Evolutionary conservation across 805 yeast genomes (phyloP).

Genomic region (Ogataea ramenticola): DNA sequence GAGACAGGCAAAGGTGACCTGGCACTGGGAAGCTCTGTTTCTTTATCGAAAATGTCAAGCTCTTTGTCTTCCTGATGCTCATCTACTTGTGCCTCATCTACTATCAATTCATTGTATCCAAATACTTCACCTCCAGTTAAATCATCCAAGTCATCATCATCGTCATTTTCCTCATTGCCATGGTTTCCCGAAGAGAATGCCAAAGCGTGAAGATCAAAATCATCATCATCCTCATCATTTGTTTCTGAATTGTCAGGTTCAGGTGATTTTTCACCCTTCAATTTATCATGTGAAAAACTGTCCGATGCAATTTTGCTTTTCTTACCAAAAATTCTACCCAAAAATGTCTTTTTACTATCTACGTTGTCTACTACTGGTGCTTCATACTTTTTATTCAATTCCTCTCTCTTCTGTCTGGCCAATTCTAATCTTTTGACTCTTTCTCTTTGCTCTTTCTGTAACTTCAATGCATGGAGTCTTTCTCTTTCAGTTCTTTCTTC

Average conservation of each 20-base stretch:
- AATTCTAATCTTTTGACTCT: constrained; percentile 14
- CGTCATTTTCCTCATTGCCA: neutral
- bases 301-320: constrained; percentile 24
- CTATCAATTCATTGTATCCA: neutral
- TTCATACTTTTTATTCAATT: constrained; percentile 14
- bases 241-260: constrained; percentile 4
- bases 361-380: neutral
- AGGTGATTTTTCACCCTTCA: neutral
- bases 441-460: constrained; percentile 14
- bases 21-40: too few relatives aligned
- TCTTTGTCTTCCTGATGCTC: neutral
- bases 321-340: constrained; percentile 18
- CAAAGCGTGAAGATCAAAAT: constrained; percentile 2
- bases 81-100: neutral
- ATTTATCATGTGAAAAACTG: constrained; percentile 16
- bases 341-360: constrained; percentile 13
- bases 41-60: neutral
- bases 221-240: constrained; percentile 3
- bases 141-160: neutral
- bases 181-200: neutral
- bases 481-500: constrained; percentile 14
- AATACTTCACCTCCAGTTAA: neutral
- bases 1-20: too few relatives aligned
- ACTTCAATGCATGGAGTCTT: constrained; percentile 5
- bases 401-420: constrained; percentile 14